phyloP scores from a whole-genome alignment of 768 basidiomycete genomes.

The Trametes villosa region DNA sequence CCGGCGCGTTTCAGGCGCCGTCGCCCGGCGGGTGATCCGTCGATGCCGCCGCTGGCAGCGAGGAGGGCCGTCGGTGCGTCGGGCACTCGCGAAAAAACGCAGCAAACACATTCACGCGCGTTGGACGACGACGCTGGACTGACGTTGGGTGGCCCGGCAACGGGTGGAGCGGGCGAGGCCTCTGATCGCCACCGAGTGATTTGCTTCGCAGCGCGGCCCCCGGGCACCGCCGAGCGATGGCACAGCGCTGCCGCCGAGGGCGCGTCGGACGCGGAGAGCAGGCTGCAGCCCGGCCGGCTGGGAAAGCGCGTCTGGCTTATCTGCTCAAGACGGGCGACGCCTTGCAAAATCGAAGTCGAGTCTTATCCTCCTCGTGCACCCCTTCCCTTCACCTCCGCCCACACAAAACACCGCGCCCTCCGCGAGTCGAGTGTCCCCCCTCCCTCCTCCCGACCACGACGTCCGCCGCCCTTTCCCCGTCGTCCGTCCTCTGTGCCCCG shows the following conservation, averaged over 20 bases:
- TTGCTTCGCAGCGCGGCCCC: constrained; percentile 8
- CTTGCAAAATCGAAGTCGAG: constrained; percentile 5
- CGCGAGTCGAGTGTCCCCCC: neutral
- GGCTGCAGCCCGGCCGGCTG: neutral
- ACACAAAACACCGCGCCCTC: constrained; percentile 12
- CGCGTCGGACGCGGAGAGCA: no score
- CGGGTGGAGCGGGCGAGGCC: constrained; percentile 9
- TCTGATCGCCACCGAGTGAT: neutral
- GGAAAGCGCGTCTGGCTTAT: constrained; percentile 3
- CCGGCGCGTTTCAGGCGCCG: neutral
- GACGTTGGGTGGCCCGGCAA: constrained; percentile 20
- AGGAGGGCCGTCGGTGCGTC: constrained; percentile 6
- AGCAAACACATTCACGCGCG: neutral
- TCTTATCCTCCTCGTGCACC: constrained; percentile 16
- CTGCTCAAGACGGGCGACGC: constrained; percentile 1
- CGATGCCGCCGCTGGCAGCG: neutral
- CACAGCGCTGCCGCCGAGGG: no score
- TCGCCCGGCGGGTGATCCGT: neutral
- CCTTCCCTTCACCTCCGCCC: constrained; percentile 19
- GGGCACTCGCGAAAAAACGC: neutral
- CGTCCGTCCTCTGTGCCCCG: neutral
- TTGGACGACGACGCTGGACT: neutral
- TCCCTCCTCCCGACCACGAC: constrained; percentile 10
- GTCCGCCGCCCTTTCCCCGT: neutral
- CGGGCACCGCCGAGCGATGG: neutral